Evolutionary conservation across 306 rosid genomes (phyloP), one percentile per base, ranked within the genome.

Genomic region (Malus sieversii): DNA sequence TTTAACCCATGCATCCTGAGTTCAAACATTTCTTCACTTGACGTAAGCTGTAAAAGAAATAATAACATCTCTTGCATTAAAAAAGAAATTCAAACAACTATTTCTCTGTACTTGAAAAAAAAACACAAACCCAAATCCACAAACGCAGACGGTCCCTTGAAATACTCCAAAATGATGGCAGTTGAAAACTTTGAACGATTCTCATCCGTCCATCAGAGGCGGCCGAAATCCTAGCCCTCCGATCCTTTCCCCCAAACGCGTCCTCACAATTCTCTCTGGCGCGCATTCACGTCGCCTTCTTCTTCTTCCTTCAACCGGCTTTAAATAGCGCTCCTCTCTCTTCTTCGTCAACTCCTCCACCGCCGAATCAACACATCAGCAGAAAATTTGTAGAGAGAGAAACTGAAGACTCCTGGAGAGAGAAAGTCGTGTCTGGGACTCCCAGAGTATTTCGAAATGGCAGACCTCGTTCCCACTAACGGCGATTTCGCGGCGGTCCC

Each of bases 401-500:
- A 33, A 46, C 18, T 40, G 35, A 46, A 62, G 74, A 72, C 71
- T 71, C 29, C 25, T 69, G 33, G 70, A 76, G 79, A 19, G 60
- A 66, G 84, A 78, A 79, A 71, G 78, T 77, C 82, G 77, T 10
- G n/a, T 62, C 66, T 6, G 4, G 35, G 35, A 60, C 42, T 60
- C 45, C 2, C 16, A 62, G 67, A 52, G 73, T 38, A 16, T 63
- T 67, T 32, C 45, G 66, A 52, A 33, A 92, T 92, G 99, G 90
- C 91, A 29, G 97, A 87, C 68, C 73, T 61, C 4, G 23, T 42
- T 15, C 76, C 85, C 45, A 80, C 79, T 80, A 85, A 66, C 71
- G 81, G 71, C 62, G 53, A 95, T 62, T 95, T 95, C 71, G 87
- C 91, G 74, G 97, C 88, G 67, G 80, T 95, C 8, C 78, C 77